phyloP scores from a whole-genome alignment of 306 rosid species.

The Casuarina glauca region DNA sequence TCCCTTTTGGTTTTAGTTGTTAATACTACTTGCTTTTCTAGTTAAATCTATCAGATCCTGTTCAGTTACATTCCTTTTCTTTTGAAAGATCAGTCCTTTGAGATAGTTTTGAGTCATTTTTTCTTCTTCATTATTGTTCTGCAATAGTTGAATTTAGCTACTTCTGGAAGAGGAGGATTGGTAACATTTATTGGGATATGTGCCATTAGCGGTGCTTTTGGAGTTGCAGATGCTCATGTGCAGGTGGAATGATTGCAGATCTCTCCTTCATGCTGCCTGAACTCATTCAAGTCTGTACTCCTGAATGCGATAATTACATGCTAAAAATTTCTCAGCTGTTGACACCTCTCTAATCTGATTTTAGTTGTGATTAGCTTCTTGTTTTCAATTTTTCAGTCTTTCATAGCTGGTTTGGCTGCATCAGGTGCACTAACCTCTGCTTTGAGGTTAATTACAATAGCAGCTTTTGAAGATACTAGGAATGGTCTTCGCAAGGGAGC shows the following conservation, averaged over 20 bases:
- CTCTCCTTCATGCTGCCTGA: slow-evolving; percentile 77
- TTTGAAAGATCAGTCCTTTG: slow-evolving; percentile 5
- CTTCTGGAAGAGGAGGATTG: slow-evolving; percentile 84
- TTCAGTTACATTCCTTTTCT: slow-evolving; percentile 1
- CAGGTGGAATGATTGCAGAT: slow-evolving; percentile 97
- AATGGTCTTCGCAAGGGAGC: slow-evolving; percentile 89
- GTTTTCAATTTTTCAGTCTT: slow-evolving; percentile 54
- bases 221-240: slow-evolving; percentile 83
- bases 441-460: slow-evolving; percentile 80
- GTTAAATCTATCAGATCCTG: background rate
- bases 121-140: slow-evolving; percentile 12
- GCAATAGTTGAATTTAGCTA: slow-evolving; percentile 83
- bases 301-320: background rate
- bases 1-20: slow-evolving; percentile 59
- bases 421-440: slow-evolving; percentile 81
- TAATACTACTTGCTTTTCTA: slow-evolving; percentile 12
- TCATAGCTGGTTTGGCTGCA: slow-evolving; percentile 82
- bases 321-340: background rate
- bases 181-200: slow-evolving; percentile 80
- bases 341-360: background rate
- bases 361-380: background rate
- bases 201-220: slow-evolving; percentile 62
- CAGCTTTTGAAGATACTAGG: slow-evolving; percentile 63
- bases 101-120: slow-evolving; percentile 1
- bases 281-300: slow-evolving; percentile 63